Evolutionary conservation across 805 yeast species (phyloP).

Genomic region (Sugiyamaella boreocaroliniensis): DNA sequence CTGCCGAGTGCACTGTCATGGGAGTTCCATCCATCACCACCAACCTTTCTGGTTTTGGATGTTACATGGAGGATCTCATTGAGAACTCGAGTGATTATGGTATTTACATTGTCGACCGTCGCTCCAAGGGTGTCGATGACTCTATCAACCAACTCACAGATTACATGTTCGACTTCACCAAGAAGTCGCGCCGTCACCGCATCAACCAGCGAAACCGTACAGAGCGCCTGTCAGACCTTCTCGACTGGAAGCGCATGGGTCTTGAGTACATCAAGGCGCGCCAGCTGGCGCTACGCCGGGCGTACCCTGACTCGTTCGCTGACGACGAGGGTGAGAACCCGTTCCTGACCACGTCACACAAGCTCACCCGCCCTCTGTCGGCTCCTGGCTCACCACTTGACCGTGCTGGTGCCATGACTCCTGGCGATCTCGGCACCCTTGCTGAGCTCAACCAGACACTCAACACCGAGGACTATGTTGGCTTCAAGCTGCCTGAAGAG

Average conservation of each 20-base stretch:
- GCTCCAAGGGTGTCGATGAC: slow-evolving; percentile 87
- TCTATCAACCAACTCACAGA: slow-evolving; percentile 84
- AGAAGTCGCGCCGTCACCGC: slow-evolving; percentile 91
- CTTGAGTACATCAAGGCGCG: slow-evolving; percentile 93
- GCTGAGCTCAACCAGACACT: slow-evolving; percentile 77
- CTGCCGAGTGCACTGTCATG: slow-evolving; percentile 99
- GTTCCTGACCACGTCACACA: slow-evolving; percentile 30
- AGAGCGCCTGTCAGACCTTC: slow-evolving; percentile 82
- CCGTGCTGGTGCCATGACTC: slow-evolving; percentile 76
- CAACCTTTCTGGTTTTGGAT: slow-evolving; percentile 92
- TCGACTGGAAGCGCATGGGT: slow-evolving; percentile 99
- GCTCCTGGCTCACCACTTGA: slow-evolving; percentile 97
- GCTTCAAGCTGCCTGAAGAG: slow-evolving; percentile 37
- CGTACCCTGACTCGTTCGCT: slow-evolving; percentile 76
- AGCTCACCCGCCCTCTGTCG: slow-evolving; percentile 83
- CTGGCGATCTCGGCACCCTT: slow-evolving; percentile 94
- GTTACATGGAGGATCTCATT: slow-evolving; percentile 96
- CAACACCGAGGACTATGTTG: slow-evolving; percentile 64
- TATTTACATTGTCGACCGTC: slow-evolving; percentile 91
- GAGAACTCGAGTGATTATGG: slow-evolving; percentile 94
- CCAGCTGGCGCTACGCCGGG: slow-evolving; percentile 83
- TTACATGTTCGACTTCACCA: slow-evolving; percentile 81
- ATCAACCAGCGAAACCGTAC: slow-evolving; percentile 97
- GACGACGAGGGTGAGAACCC: slow-evolving; percentile 29
- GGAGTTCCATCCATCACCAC: slow-evolving; percentile 98